These are phyloP conservation scores for Gossypioides kirkii DNA, from an alignment of 345 rosid genomes.

Conservation along the genomic window DNA sequence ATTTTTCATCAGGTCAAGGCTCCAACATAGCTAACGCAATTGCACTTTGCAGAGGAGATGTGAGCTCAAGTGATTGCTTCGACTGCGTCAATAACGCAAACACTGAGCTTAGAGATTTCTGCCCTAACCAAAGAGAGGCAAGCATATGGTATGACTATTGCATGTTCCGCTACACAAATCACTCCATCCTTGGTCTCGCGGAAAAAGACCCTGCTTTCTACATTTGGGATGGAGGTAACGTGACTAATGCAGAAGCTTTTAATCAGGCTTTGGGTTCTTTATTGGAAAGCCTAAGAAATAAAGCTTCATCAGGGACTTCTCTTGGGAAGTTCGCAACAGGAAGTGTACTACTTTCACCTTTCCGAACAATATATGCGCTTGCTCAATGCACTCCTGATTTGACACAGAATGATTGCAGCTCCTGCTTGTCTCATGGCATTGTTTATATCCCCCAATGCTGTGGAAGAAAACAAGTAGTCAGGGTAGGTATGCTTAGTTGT, in stretches of 20 bases:
- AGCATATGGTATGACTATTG: neutral
- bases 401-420: neutral
- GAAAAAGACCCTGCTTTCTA: neutral
- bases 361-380: neutral
- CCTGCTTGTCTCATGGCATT: neutral
- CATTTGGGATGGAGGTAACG: neutral
- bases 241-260: neutral
- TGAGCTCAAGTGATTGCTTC: neutral
- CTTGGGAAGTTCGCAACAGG: neutral
- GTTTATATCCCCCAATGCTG: neutral
- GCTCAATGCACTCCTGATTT: neutral
- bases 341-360: neutral
- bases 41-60: neutral
- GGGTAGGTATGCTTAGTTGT: neutral
- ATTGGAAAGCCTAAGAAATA: neutral
- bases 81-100: neutral
- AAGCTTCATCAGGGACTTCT: neutral
- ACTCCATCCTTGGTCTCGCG: neutral
- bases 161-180: neutral
- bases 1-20: conserved; percentile 13
- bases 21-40: neutral
- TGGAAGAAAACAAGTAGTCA: neutral
- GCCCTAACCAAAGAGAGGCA: neutral
- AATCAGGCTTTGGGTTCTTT: neutral
- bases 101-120: neutral